Conservation (phyloP, 192 early-diverging fungal species). For the Dissophora globulifera region DNA sequence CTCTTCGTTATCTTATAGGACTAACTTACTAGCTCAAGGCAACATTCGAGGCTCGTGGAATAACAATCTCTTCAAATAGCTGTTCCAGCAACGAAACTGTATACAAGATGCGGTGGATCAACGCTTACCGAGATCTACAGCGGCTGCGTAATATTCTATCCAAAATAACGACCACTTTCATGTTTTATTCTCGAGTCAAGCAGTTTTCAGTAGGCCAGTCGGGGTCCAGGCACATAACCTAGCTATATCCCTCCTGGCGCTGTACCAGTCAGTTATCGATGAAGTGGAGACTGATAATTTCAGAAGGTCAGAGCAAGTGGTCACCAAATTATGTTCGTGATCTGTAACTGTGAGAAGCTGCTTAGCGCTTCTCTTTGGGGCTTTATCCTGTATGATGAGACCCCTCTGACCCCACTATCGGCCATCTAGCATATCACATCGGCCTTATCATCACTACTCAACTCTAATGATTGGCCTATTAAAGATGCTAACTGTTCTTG, state of each 20-base stretch:
- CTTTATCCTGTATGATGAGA: constrained; percentile 14
- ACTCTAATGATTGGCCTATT: constrained; percentile 4
- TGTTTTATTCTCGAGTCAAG: no score
- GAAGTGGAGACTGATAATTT: constrained; percentile 22
- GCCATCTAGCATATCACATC: constrained; percentile 3
- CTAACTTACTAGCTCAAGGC: no score
- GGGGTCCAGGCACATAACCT: constrained; percentile 47
- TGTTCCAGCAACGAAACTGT: constrained; percentile 26
- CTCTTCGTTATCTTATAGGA: no score
- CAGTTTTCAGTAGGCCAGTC: no score
- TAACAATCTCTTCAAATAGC: constrained; percentile 13
- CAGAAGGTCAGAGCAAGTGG: constrained; percentile 14
- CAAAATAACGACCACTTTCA: constrained; percentile 19
- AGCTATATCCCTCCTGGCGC: constrained; percentile 17
- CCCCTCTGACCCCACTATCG: constrained; percentile 17
- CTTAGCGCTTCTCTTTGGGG: constrained; percentile 35
- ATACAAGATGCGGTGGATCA: constrained; percentile 44
- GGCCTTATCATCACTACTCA: no score
- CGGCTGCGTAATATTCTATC: constrained; percentile 16
- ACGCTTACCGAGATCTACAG: constrained; percentile 37
- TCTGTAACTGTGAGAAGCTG: constrained; percentile 19
- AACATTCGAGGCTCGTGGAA: constrained; percentile 44
- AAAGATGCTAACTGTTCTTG: constrained; percentile 42
- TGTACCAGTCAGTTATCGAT: constrained; percentile 21
- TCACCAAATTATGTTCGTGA: constrained; percentile 17